Percentiles rank a stretch among this genome's conserved stretches.
phyloP scores from a whole-genome alignment of 2,329 filamentous ascomycete species.

The Aspergillus ochraceoroseus region DNA sequence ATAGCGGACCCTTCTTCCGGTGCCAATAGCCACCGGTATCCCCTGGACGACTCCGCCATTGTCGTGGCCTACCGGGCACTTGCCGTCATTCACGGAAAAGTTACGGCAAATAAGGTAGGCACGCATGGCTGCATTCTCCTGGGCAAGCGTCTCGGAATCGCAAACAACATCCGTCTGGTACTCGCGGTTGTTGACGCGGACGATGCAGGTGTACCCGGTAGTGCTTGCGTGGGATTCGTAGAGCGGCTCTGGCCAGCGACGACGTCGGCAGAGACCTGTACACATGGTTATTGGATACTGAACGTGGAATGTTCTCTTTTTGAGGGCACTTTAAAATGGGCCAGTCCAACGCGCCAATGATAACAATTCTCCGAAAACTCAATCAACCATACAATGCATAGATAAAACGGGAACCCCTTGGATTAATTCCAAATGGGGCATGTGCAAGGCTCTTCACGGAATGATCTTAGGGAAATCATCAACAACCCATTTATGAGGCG shows the following conservation, averaged over 20 bases:
- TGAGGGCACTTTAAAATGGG: slow-evolving; percentile 1
- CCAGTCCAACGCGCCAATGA: slow-evolving; percentile 7
- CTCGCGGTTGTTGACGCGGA: slow-evolving; percentile 92
- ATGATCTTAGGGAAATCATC: background rate
- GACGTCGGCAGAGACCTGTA: slow-evolving; percentile 85
- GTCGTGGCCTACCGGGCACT: slow-evolving; percentile 59
- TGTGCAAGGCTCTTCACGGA: slow-evolving; percentile 1
- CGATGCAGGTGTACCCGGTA: slow-evolving; percentile 79
- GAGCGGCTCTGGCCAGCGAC: slow-evolving; percentile 84
- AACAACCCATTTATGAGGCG: slow-evolving; percentile 3
- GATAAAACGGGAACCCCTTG: slow-evolving; percentile 10
- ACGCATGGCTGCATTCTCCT: slow-evolving; percentile 90
- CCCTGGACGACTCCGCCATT: slow-evolving; percentile 56
- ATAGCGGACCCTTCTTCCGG: slow-evolving; percentile 50
- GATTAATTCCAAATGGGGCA: background rate
- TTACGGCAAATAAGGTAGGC: slow-evolving; percentile 97
- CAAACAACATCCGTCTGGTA: slow-evolving; percentile 88
- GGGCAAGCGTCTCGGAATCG: slow-evolving; percentile 73
- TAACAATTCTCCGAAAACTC: slow-evolving; percentile 8
- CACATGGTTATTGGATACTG: slow-evolving; percentile 36
- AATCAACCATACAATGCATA: slow-evolving; percentile 10
- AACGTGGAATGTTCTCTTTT: slow-evolving; percentile 8
- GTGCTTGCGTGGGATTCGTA: slow-evolving; percentile 75
- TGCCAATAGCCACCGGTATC: slow-evolving; percentile 60
- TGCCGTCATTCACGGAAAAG: slow-evolving; percentile 94